These are phyloP conservation scores for Helicocarpus griseus DNA, from an alignment of 2,329 filamentous ascomycete genomes.

Conservation along the genomic window DNA sequence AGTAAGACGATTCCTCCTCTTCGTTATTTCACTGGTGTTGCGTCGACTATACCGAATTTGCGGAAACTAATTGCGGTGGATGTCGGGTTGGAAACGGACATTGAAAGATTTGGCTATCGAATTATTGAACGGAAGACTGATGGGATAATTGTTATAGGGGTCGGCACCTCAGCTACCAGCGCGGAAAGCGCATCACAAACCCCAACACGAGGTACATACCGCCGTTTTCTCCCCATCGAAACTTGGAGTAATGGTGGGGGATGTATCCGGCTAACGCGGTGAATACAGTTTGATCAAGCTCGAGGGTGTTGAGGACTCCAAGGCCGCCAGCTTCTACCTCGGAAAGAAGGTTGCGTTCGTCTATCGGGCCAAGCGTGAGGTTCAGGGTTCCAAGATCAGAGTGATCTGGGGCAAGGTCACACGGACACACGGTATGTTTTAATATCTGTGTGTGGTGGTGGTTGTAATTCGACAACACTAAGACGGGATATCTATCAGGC, in stretches of 20 bases:
- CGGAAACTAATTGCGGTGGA: not conserved
- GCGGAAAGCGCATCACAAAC: slow-evolving; percentile 84
- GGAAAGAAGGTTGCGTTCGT: slow-evolving; percentile 99
- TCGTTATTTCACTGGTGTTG: not conserved
- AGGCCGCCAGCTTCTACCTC: slow-evolving; percentile 90
- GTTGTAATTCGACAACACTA: not conserved
- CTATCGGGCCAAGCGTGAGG: slow-evolving; percentile 90
- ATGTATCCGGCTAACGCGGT: slow-evolving; percentile 13
- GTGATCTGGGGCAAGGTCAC: slow-evolving; percentile 99
- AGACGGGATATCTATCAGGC: slow-evolving; percentile 44
- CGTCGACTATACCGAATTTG: not conserved
- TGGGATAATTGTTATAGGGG: slow-evolving; percentile 50
- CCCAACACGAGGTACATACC: slow-evolving; percentile 57
- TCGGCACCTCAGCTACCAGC: slow-evolving; percentile 96
- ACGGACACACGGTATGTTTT: slow-evolving; percentile 72
- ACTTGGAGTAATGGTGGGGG: not conserved
- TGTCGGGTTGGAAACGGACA: not conserved
- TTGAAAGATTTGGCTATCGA: not conserved
- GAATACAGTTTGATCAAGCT: slow-evolving; percentile 77
- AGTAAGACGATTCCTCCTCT: slow-evolving; percentile 52
- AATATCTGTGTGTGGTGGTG: not conserved
- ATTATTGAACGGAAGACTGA: slow-evolving; percentile 12
- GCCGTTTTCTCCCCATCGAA: not conserved
- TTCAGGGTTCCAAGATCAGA: slow-evolving; percentile 96
- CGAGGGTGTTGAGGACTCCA: slow-evolving; percentile 87